These are phyloP conservation scores for Terfezia claveryi DNA, from an alignment of 495 filamentous ascomycete genomes.

Conservation along the genomic window DNA sequence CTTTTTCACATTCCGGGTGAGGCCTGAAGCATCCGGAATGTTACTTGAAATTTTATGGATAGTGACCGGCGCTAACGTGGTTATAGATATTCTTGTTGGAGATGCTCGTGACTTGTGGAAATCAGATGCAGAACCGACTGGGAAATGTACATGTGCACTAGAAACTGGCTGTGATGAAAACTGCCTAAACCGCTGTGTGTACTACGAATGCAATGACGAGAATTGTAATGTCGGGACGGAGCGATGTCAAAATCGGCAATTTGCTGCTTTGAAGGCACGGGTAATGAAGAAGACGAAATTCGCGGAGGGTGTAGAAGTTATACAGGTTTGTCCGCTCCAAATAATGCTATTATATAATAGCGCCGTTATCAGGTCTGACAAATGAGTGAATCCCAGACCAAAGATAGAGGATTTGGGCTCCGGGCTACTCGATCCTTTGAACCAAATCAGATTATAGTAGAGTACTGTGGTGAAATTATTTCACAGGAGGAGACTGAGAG, in stretches of 20 bases:
- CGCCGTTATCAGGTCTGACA: too few species aligned
- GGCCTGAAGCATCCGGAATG: background rate
- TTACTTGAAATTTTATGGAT: slow-evolving; percentile 3
- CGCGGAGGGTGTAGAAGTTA: slow-evolving; percentile 78
- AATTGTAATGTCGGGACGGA: slow-evolving; percentile 58
- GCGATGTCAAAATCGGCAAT: slow-evolving; percentile 66
- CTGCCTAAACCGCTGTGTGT: slow-evolving; percentile 88
- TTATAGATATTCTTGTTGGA: slow-evolving; percentile 69
- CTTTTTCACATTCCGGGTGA: background rate
- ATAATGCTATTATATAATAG: too few species aligned
- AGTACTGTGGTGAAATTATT: slow-evolving; percentile 94
- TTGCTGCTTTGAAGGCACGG: slow-evolving; percentile 54
- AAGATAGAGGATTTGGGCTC: slow-evolving; percentile 74
- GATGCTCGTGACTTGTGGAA: slow-evolving; percentile 74
- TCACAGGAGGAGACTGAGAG: slow-evolving; percentile 80
- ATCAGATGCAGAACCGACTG: slow-evolving; percentile 49
- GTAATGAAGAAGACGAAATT: slow-evolving; percentile 61
- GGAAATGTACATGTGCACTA: slow-evolving; percentile 54
- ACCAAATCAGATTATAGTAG: slow-evolving; percentile 85
- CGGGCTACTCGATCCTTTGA: slow-evolving; percentile 72
- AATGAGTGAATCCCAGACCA: slow-evolving; percentile 33
- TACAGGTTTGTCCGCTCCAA: slow-evolving; percentile 19
- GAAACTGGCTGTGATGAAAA: slow-evolving; percentile 67
- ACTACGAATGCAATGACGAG: slow-evolving; percentile 81
- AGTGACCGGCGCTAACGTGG: slow-evolving; percentile 2